phyloP scores from a whole-genome alignment of 2,329 filamentous ascomycete species.

The Neonectria coccinea region DNA sequence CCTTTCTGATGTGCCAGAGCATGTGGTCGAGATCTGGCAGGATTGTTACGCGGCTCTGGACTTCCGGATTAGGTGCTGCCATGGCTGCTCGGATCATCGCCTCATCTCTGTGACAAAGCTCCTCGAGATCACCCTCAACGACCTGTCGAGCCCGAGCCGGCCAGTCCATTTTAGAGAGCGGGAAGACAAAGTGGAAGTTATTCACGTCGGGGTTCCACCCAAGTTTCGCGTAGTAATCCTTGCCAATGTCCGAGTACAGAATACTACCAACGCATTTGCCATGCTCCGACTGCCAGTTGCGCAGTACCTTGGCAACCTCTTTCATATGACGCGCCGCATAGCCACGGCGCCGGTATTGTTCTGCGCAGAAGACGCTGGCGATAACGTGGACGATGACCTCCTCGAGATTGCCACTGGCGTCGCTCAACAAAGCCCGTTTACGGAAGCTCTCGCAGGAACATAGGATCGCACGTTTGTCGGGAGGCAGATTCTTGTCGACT shows the following conservation, averaged over 20 bases:
- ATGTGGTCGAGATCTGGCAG: neutral
- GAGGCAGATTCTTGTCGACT: neutral
- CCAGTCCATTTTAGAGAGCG: neutral
- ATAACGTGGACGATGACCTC: neutral
- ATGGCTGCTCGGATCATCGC: neutral
- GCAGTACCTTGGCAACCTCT: neutral
- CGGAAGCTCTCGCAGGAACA: neutral
- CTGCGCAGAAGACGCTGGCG: neutral
- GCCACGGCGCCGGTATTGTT: too few relatives aligned
- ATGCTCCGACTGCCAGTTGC: neutral
- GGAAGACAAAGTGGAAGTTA: neutral
- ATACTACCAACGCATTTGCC: neutral
- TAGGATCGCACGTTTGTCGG: neutral
- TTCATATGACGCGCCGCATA: neutral
- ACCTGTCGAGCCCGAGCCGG: neutral
- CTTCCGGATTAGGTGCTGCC: neutral
- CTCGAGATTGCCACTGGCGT: neutral
- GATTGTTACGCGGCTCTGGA: slow-evolving; percentile 18
- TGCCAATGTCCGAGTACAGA: neutral
- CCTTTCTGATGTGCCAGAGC: neutral
- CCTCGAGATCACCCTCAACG: neutral
- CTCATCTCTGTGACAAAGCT: neutral
- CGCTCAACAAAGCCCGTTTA: neutral
- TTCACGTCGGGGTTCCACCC: neutral
- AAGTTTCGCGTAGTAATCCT: neutral